These are phyloP conservation scores for Xylaria hypoxylon DNA, from an alignment of 2,329 filamentous ascomycete species.

Conservation along the genomic window DNA sequence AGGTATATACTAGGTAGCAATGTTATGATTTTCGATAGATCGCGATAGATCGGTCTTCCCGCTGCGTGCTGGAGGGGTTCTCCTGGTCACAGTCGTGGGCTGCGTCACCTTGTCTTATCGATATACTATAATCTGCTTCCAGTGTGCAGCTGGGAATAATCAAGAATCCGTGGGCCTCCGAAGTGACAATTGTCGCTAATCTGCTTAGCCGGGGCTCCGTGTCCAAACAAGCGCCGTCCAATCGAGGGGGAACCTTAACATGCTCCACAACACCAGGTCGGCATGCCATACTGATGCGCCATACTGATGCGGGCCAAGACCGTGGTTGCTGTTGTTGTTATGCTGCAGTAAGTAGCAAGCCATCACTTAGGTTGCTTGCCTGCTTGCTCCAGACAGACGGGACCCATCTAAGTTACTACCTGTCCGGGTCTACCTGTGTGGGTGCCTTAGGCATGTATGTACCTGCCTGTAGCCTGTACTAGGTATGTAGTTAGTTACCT, in stretches of 20 bases:
- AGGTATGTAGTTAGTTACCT: no score
- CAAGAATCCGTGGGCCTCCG: slow-evolving; percentile 3
- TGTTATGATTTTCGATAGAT: slow-evolving; percentile 4
- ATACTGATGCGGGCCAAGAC: slow-evolving; percentile 20
- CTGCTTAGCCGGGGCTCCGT: slow-evolving; percentile 17
- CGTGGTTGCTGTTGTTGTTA: slow-evolving; percentile 10
- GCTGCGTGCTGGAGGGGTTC: background rate
- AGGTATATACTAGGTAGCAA: no score
- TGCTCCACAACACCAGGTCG: slow-evolving; percentile 21
- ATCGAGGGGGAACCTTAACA: slow-evolving; percentile 18
- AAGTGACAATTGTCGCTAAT: slow-evolving; percentile 27
- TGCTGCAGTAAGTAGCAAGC: no score
- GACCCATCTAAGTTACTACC: no score
- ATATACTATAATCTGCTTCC: slow-evolving; percentile 27
- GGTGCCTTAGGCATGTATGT: no score
- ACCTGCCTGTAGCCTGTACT: no score
- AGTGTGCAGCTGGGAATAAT: background rate
- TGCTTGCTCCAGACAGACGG: no score
- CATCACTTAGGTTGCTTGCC: no score
- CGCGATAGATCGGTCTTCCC: slow-evolving; percentile 1
- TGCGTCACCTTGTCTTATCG: slow-evolving; percentile 35
- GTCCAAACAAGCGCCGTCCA: slow-evolving; percentile 29
- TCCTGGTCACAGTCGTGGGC: background rate
- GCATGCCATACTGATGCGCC: slow-evolving; percentile 7
- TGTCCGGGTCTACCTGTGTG: no score